phyloP scores from a whole-genome alignment of 1,139 yeast species.

The Debaryomyces sp. region DNA sequence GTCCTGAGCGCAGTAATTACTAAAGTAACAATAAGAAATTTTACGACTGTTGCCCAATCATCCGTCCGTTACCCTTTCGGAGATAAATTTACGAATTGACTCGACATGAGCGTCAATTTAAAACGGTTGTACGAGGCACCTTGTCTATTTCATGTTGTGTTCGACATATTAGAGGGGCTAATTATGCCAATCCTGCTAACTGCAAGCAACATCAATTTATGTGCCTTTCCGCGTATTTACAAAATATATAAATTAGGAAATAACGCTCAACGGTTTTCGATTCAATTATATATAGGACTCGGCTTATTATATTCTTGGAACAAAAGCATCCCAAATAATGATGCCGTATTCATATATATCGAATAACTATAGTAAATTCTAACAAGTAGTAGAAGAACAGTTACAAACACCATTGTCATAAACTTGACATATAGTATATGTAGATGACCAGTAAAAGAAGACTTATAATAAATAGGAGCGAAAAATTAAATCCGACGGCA shows the following conservation, averaged over 20 bases:
- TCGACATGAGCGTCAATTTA: not conserved
- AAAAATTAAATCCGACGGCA: slow-evolving; percentile 20
- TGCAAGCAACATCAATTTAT: not conserved
- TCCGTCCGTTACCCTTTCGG: not conserved
- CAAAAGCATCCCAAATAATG: not conserved
- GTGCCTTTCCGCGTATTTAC: slow-evolving; percentile 1
- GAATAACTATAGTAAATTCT: not conserved
- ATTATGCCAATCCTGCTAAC: not conserved
- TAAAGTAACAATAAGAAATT: not conserved
- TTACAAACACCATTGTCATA: not conserved
- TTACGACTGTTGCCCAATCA: not conserved
- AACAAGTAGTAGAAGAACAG: not conserved
- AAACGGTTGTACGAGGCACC: not conserved
- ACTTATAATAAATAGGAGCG: slow-evolving; percentile 23
- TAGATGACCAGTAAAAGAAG: slow-evolving; percentile 21
- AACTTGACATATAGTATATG: slow-evolving; percentile 10
- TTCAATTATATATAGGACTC: not conserved
- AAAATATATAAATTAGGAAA: slow-evolving; percentile 1
- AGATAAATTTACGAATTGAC: not conserved
- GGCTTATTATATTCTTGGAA: not conserved
- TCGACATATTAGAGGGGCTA: not conserved
- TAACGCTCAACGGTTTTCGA: slow-evolving; percentile 4
- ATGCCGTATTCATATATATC: slow-evolving; percentile 1
- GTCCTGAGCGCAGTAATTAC: not conserved
- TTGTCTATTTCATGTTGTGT: not conserved